phyloP scores from a whole-genome alignment of 371 early-diverging fungal species.

The Choanephora cucurbitarum region DNA sequence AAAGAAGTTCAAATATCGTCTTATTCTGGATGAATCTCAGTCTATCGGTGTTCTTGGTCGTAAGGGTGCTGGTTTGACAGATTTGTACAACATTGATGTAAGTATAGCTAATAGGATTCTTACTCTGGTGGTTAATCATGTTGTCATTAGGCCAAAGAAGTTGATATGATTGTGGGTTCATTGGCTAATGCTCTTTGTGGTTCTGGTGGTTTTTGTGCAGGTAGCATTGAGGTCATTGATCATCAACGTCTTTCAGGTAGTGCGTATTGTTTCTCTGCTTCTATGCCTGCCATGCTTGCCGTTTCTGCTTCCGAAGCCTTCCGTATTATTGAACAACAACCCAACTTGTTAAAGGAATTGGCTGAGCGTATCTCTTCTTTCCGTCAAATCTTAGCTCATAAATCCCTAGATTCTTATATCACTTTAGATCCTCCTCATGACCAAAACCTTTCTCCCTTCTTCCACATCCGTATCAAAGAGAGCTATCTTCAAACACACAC shows the following conservation, averaged over 20 bases:
- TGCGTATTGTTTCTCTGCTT: constrained; percentile 98
- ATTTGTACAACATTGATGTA: constrained; percentile 76
- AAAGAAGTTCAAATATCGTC: constrained; percentile 94
- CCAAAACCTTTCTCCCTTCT: constrained; percentile 62
- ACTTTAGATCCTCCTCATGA: constrained; percentile 49
- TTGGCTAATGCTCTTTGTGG: constrained; percentile 85
- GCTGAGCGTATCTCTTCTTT: constrained; percentile 38
- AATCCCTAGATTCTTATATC: constrained; percentile 43
- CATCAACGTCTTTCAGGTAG: constrained; percentile 94
- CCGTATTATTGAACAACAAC: constrained; percentile 57
- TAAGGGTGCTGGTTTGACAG: constrained; percentile 90
- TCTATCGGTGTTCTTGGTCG: constrained; percentile 94
- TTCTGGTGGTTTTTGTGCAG: constrained; percentile 97
- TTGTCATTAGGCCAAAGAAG: constrained; percentile 69
- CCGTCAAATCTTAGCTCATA: constrained; percentile 39
- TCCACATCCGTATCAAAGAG: constrained; percentile 68
- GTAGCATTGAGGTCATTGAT: constrained; percentile 86
- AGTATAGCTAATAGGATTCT: too few relatives aligned
- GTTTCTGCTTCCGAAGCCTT: constrained; percentile 89
- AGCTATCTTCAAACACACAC: constrained; percentile 38
- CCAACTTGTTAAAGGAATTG: constrained; percentile 34
- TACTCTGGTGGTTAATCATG: too few relatives aligned
- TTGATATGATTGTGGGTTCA: constrained; percentile 96
- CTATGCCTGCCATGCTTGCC: constrained; percentile 96
- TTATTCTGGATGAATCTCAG: constrained; percentile 96